Percentiles rank a stretch among this genome's conserved stretches.
These are phyloP conservation scores for Fusarium lyarnte DNA, from an alignment of 2,329 filamentous ascomycete genomes.

Conservation along the genomic window DNA sequence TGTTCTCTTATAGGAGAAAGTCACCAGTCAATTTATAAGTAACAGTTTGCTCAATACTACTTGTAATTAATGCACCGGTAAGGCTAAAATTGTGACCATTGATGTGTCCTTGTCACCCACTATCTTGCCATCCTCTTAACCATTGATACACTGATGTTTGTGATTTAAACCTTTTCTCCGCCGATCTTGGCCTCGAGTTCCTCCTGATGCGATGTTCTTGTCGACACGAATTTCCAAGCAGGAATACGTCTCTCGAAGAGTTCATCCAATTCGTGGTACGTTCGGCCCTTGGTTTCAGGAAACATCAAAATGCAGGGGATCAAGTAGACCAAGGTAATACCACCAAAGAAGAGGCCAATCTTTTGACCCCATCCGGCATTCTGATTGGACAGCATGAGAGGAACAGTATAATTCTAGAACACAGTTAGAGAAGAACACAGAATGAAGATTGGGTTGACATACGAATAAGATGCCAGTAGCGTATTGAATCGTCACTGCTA, in stretches of 20 bases:
- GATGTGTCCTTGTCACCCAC: too few relatives aligned
- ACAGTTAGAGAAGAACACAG: neutral
- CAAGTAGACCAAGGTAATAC: neutral
- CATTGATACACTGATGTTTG: too few relatives aligned
- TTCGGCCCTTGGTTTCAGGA: neutral
- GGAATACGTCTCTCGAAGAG: neutral
- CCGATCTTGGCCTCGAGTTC: fast-evolving
- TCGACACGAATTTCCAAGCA: neutral
- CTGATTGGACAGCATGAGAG: neutral
- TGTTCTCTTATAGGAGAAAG: too few relatives aligned
- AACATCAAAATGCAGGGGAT: neutral
- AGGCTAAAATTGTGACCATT: too few relatives aligned
- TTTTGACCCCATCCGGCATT: neutral
- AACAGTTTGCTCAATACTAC: too few relatives aligned
- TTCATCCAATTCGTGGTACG: neutral
- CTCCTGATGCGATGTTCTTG: neutral
- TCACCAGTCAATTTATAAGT: too few relatives aligned
- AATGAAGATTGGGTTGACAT: neutral
- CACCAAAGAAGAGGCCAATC: neutral
- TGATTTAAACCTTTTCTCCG: neutral
- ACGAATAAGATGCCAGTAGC: neutral
- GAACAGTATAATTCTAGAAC: neutral
- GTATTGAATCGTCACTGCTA: neutral
- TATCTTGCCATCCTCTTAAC: too few relatives aligned
- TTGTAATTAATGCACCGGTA: too few relatives aligned